Percentiles rank a stretch among this genome's conserved stretches.
Conservation (phyloP, 2,329 filamentous ascomycete genomes). For the Epichloe uncinata region DNA sequence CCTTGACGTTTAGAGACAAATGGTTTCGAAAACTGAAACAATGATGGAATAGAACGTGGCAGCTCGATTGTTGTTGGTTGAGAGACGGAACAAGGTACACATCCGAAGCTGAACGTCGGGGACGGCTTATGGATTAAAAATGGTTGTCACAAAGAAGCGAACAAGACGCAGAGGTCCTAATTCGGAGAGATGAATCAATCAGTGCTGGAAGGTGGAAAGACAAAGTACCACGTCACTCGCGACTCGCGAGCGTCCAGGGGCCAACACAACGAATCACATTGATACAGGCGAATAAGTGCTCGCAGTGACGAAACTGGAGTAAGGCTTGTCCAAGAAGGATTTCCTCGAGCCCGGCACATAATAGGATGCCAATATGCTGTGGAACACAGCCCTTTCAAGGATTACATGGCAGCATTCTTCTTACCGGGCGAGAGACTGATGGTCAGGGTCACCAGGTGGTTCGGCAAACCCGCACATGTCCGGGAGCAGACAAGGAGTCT, state of each 20-base stretch:
- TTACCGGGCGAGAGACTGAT: not conserved
- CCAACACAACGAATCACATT: not conserved
- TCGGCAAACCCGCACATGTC: not conserved
- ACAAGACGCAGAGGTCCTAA: not conserved
- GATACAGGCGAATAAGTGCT: not conserved
- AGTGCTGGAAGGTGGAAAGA: not conserved
- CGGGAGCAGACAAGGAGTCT: not conserved
- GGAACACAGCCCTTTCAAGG: not conserved
- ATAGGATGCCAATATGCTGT: conserved; percentile 1
- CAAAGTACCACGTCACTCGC: not conserved
- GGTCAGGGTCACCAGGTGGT: not conserved
- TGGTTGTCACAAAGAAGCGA: not conserved
- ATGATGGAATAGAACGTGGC: not conserved
- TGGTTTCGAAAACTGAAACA: too few relatives aligned
- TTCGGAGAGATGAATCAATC: too few relatives aligned
- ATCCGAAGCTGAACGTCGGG: not conserved
- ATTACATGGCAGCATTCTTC: not conserved
- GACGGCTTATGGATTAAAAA: not conserved
- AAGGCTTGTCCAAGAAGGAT: not conserved
- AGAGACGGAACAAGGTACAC: not conserved
- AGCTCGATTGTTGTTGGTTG: not conserved
- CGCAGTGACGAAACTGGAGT: not conserved
- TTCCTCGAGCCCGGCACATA: not conserved
- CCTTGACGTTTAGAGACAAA: too few relatives aligned
- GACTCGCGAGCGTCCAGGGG: not conserved